Evolutionary conservation across 176 grass and related monocot genomes (phyloP), one percentile per base, ranked within the genome.

Genomic region (Thinopyrum elongatum): DNA sequence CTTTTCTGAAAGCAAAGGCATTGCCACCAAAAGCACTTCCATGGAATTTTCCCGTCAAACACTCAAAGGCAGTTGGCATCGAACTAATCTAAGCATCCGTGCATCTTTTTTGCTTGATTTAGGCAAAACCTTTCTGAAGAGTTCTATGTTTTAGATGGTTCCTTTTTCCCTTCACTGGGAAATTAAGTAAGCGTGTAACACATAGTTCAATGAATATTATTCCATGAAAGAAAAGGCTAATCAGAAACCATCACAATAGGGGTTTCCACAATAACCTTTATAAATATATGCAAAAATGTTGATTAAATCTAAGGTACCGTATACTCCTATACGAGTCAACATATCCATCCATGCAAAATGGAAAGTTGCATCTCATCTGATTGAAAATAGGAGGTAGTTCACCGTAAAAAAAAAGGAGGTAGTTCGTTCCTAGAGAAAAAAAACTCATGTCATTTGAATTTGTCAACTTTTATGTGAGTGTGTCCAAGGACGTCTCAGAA

Each of bases 11-110:
- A 92, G 86, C 30, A 55, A 86, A 63, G 79, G 70, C 84, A 77
- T 39, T 81, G 31, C 22, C 29, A 84, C 80, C 34, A 22, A 94
- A 91, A 91, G 92, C 86, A 91, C 71, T 91, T 62, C 9, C 70
- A 61, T 82, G 89, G 75, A 76, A 89, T 86, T 89, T 91, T 87
- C 46, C 81, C 75, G 65, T 27, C 42, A 83, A 47, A 31, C 63
- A 49, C 79, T 62, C 42, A 75, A 84, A 53, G 44, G 47, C 38
- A 80, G 33, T 8, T 36, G 11, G 33, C 84, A 80, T 83, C 74
- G 38, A 30, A 63, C 10, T 88, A 44, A 51, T 81, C 71, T 63
- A 76, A 79, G 42, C 34, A 3, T 31, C 5, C 44, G 49, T 28
- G 44, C 68, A 9, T 80, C 22, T 82, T 25, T 70, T 51, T 33